Base-by-base conservation (phyloP, 768 basidiomycete species). In the Xerocomellus chrysenteron region DNA sequence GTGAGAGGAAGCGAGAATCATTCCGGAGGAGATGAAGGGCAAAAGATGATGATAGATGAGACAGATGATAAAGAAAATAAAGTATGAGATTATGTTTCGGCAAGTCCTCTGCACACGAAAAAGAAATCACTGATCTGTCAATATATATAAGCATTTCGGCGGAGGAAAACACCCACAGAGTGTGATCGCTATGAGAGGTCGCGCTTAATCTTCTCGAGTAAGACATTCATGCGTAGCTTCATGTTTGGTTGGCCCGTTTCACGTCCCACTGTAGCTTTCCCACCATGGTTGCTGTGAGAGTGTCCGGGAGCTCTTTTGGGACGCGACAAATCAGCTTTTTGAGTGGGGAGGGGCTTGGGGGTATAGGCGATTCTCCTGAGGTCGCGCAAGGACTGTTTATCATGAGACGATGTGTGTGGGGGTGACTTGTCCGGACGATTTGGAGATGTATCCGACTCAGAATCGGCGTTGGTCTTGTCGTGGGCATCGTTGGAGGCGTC, bases 171-270 rank as follows among this genome's bases (percentile, higher is more conserved):
- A 54, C 65, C 12, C 28, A 54, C 57, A n/a, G 19, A 24, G 51
- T 24, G 32, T 12, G 37, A 52, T 55, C 35, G 45, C 69, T 68
- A 84, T 52, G 73, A 66, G 39, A 73, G 68, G 64, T 86, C 80
- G 47, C 80, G 81, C 70, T 90, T 88, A 61, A 96, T 94, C 73
- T 88, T 87, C 70, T 92, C 90, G 55, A 96, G 80, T 79, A 96
- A 79, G 30, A 82, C 86, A 58, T 85, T 83, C 92, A 96, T 95
- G 48, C 92, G 85, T 47, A 89, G 73, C 65, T 87, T 89, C 93
- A 96, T 94, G 67, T 83, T 78, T n/a, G 84, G 84, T 63, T 85
- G 83, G 5, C 82, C 75, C 30, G 70, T 62, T 13, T 68, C 70
- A 13, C 60, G 61, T n/a, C 64, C 58, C 21, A 17, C 35, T 24